phyloP scores from a whole-genome alignment of 768 basidiomycete species.

The Suillus luteus region DNA sequence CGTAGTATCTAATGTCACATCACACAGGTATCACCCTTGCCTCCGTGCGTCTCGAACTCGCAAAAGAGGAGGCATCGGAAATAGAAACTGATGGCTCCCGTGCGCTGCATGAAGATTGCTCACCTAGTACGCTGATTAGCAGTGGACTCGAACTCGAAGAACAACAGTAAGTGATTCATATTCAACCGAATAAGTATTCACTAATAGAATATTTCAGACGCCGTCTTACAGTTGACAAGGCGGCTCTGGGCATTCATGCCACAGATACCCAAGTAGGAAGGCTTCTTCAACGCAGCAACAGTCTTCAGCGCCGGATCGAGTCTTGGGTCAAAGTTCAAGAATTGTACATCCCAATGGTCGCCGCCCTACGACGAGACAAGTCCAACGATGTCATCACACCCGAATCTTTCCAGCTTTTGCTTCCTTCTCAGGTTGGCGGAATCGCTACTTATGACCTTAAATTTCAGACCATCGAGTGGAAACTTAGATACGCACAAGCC shows the following conservation, averaged over 20 bases:
- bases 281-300: slow-evolving; percentile 27
- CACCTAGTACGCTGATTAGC: slow-evolving; percentile 11
- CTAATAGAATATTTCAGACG: background rate
- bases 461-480: slow-evolving; percentile 5
- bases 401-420: background rate
- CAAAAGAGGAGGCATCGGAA: slow-evolving; percentile 12
- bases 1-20: background rate
- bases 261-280: slow-evolving; percentile 33
- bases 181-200: background rate
- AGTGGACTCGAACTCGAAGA: slow-evolving; percentile 21
- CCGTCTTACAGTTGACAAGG: background rate
- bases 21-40: slow-evolving; percentile 8
- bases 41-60: slow-evolving; percentile 11
- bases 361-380: background rate
- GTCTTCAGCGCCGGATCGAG: slow-evolving; percentile 27
- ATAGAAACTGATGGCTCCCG: background rate
- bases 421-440: background rate
- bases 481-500: slow-evolving; percentile 17
- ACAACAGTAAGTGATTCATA: slow-evolving; percentile 15
- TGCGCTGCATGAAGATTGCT: slow-evolving; percentile 10
- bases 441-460: background rate
- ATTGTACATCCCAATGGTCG: slow-evolving; percentile 29
- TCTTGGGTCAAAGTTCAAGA: slow-evolving; percentile 30
- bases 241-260: slow-evolving; percentile 21
- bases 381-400: background rate